Evolutionary conservation across 2,329 filamentous ascomycete species (phyloP), one percentile per base, ranked within the genome.

Genomic region (Macrophomina pseudophaseolina): DNA sequence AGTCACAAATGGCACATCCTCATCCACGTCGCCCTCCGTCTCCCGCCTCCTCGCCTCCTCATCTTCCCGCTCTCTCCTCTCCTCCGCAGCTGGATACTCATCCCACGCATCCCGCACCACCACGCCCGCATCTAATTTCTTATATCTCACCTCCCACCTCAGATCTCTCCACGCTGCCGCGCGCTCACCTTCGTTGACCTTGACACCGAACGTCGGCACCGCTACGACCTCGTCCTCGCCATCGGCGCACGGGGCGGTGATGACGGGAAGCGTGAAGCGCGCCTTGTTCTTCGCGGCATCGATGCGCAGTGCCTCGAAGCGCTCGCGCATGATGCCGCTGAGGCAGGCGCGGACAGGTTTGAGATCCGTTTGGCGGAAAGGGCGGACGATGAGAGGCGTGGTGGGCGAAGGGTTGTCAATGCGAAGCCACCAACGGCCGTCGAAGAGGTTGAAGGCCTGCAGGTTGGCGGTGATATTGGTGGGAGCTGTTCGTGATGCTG

Each of bases 401-500:
- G 44, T 14, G 1, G 68, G 56, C 1, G 72, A 72, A 4, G 70
- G 65, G 18, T 83, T 78, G 33, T 74, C 71, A 11, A 87, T 65
- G 2, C 79, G 80, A 58, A 88, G 78, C 86, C 86, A 88, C 73
- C 80, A 87, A 23, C 86, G 80, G 54, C 81, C 79, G 70, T 88
- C 86, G 79, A 85, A 88, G 16, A 88, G 78, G 5, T 76, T 75
- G 74, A 78, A 84, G 18, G 59, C 7, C 16, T 44, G 42, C 12
- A 44, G 30, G 6, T 46, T 32, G 38, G 53, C 44, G 48, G 54
- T 28, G 32, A 23, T 35, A 16, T 60, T 54, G 14, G 52, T 52
- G 28, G 49, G 5, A 23, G 33, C 51, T 12, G 35, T n/a, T 16
- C 23, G 32, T 12, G 28, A 51, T 9, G 30, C 7, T 28, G 23